These are phyloP conservation scores for Nemania bipapillata DNA, from an alignment of 2,329 filamentous ascomycete species.

Conservation along the genomic window DNA sequence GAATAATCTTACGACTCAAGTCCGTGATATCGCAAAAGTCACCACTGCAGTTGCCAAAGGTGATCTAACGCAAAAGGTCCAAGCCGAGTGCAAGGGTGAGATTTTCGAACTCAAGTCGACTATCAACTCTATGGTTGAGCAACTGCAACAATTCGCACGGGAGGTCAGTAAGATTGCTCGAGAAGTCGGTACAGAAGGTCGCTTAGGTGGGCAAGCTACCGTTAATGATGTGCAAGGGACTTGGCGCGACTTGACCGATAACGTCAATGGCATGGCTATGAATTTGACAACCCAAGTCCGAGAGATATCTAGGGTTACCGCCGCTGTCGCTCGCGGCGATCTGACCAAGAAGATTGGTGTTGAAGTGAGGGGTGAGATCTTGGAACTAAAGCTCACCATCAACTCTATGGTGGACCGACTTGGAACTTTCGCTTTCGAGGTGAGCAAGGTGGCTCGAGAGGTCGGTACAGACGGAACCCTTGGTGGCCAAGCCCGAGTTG, in stretches of 20 bases:
- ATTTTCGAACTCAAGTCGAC: slow-evolving; percentile 95
- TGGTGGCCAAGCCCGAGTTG: slow-evolving; percentile 91
- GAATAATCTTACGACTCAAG: slow-evolving; percentile 85
- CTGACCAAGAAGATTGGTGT: slow-evolving; percentile 96
- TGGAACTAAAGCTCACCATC: slow-evolving; percentile 95
- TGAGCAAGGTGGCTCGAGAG: slow-evolving; percentile 93
- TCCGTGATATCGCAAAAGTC: slow-evolving; percentile 91
- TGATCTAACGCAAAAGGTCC: slow-evolving; percentile 95
- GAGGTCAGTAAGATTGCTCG: slow-evolving; percentile 96
- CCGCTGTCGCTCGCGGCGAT: slow-evolving; percentile 92
- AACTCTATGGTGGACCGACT: slow-evolving; percentile 99
- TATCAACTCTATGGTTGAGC: slow-evolving; percentile 99
- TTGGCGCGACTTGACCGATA: slow-evolving; percentile 94
- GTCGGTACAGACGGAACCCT: slow-evolving; percentile 96
- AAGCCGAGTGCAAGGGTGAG: slow-evolving; percentile 90
- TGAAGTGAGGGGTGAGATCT: slow-evolving; percentile 91
- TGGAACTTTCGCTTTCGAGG: slow-evolving; percentile 94
- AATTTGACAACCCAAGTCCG: slow-evolving; percentile 97
- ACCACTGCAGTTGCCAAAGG: slow-evolving; percentile 79
- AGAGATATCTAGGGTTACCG: slow-evolving; percentile 96
- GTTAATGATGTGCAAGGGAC: slow-evolving; percentile 97
- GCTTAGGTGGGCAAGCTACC: slow-evolving; percentile 91
- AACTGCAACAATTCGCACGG: slow-evolving; percentile 93
- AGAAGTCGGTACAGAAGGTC: slow-evolving; percentile 95
- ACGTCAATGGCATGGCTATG: slow-evolving; percentile 98